A percentile compares a stretch with the other conserved stretches of the same genome.
Conservation (phyloP, 345 rosid genomes). For the Rubroshorea leprosula region DNA sequence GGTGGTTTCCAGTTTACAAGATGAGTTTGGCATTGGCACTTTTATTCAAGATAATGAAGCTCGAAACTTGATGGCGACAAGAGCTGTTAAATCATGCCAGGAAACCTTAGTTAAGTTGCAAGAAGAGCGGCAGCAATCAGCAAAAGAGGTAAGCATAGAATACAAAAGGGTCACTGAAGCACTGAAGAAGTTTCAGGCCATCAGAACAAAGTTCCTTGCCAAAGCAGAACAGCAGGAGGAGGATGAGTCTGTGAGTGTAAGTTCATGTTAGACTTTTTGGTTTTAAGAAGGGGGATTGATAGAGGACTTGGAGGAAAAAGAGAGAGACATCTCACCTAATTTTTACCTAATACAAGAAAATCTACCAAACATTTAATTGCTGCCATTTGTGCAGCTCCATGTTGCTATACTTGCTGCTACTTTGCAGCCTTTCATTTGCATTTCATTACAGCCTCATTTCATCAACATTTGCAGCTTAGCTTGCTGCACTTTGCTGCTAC, state of each 20-base stretch:
- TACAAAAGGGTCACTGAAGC: slow-evolving; percentile 42
- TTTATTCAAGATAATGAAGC: slow-evolving; percentile 70
- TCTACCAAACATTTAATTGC: too few species aligned
- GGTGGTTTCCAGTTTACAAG: slow-evolving; percentile 53
- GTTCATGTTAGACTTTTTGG: slow-evolving; percentile 12
- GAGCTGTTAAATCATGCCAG: slow-evolving; percentile 68
- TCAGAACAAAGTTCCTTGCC: slow-evolving; percentile 28
- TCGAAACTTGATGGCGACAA: slow-evolving; percentile 59
- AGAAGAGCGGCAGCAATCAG: slow-evolving; percentile 49
- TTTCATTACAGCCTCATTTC: too few species aligned
- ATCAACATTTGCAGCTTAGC: too few species aligned
- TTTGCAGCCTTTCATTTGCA: too few species aligned
- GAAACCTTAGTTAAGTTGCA: slow-evolving; percentile 52
- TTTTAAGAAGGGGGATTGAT: too few species aligned
- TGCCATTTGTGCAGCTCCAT: too few species aligned
- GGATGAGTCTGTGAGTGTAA: slow-evolving; percentile 14
- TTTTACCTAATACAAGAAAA: too few species aligned
- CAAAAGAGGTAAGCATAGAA: slow-evolving; percentile 46
- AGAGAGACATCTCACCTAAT: too few species aligned
- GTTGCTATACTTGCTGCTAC: too few species aligned
- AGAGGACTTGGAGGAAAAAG: too few species aligned
- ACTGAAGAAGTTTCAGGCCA: slow-evolving; percentile 31
- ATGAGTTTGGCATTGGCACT: slow-evolving; percentile 60
- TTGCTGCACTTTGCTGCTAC: too few species aligned
- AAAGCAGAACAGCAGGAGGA: slow-evolving; percentile 17